These are phyloP conservation scores for Paraconiothyrium brasiliense DNA, from an alignment of 2,329 filamentous ascomycete species.

Conservation along the genomic window DNA sequence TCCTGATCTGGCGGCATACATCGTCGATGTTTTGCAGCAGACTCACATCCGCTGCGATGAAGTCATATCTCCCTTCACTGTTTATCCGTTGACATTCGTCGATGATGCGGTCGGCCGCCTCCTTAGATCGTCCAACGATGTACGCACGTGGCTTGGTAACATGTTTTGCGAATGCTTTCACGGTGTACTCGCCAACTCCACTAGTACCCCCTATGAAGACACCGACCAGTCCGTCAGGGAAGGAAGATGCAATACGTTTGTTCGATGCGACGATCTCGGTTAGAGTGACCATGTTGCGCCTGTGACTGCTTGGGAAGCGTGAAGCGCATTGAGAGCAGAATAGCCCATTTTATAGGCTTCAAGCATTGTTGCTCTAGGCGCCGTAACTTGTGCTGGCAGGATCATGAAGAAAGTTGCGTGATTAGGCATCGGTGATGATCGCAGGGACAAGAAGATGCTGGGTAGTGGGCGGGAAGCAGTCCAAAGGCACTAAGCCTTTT, in stretches of 20 bases:
- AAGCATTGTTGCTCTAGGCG: too few species aligned
- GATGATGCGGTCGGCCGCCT: constrained; percentile 43
- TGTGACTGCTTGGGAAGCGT: background rate
- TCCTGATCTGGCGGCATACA: constrained; percentile 55
- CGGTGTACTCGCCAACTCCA: constrained; percentile 52
- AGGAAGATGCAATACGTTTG: constrained; percentile 15
- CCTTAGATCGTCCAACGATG: constrained; percentile 49
- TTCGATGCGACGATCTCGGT: constrained; percentile 19
- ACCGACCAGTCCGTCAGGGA: constrained; percentile 23
- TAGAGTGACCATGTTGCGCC: constrained; percentile 22
- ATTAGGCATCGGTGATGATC: too few species aligned
- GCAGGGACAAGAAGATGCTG: too few species aligned
- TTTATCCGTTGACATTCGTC: constrained; percentile 46
- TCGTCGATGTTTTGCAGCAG: constrained; percentile 49
- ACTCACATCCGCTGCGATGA: constrained; percentile 50
- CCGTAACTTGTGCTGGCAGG: background rate
- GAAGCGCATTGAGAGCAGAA: background rate
- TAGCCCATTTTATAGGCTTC: background rate
- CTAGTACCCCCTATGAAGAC: constrained; percentile 49
- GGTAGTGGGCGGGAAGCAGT: too few species aligned
- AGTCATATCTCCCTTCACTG: constrained; percentile 39
- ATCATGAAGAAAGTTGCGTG: background rate
- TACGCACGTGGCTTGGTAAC: constrained; percentile 47
- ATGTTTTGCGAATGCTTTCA: constrained; percentile 48
- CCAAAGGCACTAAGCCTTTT: background rate